phyloP scores from a whole-genome alignment of 192 early-diverging fungal species.

The Gorgonomyces haynaldii region DNA sequence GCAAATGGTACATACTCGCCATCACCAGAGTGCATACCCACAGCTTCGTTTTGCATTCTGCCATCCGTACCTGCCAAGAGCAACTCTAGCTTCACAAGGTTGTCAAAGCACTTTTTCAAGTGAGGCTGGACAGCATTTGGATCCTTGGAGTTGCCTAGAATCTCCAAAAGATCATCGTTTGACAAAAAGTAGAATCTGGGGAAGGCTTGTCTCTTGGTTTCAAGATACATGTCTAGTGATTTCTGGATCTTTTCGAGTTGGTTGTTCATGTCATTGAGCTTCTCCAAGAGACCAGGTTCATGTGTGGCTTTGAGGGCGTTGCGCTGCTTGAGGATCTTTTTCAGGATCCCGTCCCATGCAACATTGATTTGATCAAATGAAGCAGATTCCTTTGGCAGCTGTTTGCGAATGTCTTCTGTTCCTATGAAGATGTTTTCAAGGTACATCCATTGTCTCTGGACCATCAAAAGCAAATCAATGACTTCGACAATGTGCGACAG shows the following conservation, averaged over 20 bases:
- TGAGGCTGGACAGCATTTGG: constrained; percentile 49
- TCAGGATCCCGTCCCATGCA: constrained; percentile 35
- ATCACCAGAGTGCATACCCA: constrained; percentile 51
- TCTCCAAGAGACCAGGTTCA: constrained; percentile 25
- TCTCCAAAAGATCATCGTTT: constrained; percentile 50
- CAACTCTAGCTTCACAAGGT: constrained; percentile 42
- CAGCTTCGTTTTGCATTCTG: constrained; percentile 38
- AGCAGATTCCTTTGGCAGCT: constrained; percentile 44
- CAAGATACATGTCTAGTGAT: constrained; percentile 49
- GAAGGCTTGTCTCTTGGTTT: constrained; percentile 47
- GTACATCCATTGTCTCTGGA: constrained; percentile 54
- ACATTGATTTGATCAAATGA: constrained; percentile 39
- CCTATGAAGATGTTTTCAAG: constrained; percentile 52
- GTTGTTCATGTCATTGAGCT: constrained; percentile 41
- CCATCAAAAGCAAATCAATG: constrained; percentile 37
- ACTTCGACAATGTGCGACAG: constrained; percentile 44
- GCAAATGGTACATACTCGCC: constrained; percentile 50
- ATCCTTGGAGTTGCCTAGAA: constrained; percentile 47
- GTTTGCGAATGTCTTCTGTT: constrained; percentile 47
- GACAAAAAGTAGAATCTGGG: constrained; percentile 52
- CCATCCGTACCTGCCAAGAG: constrained; percentile 33
- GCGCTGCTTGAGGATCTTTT: constrained; percentile 25
- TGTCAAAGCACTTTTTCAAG: constrained; percentile 51
- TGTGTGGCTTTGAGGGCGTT: constrained; percentile 42
- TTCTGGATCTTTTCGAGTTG: constrained; percentile 53